A percentile compares a stretch with the other conserved stretches of the same genome.
Evolutionary conservation across 371 early-diverging fungal genomes (phyloP).

Genomic region (Mucor ambiguus): DNA sequence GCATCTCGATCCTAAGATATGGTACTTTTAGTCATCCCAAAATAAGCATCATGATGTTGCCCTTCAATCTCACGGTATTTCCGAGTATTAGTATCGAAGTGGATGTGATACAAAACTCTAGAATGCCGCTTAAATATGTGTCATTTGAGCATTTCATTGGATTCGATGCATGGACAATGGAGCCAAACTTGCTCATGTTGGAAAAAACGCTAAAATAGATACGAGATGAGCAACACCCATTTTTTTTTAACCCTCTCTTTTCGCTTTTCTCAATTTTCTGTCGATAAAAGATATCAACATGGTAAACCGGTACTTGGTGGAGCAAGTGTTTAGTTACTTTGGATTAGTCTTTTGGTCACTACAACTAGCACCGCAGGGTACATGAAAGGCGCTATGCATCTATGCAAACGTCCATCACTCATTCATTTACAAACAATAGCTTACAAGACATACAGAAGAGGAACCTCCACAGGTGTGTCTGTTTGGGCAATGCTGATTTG

Average conservation of each 20-base stretch:
- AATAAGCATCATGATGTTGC: background rate
- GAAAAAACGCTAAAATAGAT: too few species aligned
- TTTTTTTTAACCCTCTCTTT: background rate
- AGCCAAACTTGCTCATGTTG: too few species aligned
- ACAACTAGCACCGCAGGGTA: slow-evolving; percentile 61
- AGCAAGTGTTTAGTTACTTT: slow-evolving; percentile 55
- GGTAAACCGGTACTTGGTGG: slow-evolving; percentile 21
- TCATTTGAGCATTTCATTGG: background rate
- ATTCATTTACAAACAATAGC: slow-evolving; percentile 12
- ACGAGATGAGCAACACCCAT: too few species aligned
- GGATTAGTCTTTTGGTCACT: slow-evolving; percentile 64
- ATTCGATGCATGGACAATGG: background rate
- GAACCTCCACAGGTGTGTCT: slow-evolving; percentile 54
- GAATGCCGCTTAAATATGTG: background rate
- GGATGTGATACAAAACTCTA: background rate
- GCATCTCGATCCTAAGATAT: background rate
- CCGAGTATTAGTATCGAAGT: background rate
- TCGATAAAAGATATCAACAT: background rate
- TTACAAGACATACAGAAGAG: slow-evolving; percentile 34
- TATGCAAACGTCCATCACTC: background rate
- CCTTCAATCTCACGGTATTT: background rate
- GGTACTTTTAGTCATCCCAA: background rate
- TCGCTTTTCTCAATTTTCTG: background rate
- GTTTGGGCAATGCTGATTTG: slow-evolving; percentile 51
- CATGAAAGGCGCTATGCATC: background rate